A percentile compares a stretch with the other conserved stretches of the same genome.
These are phyloP conservation scores for Zymoseptoria tritici DNA, from an alignment of 2,329 filamentous ascomycete species.

Conservation along the genomic window DNA sequence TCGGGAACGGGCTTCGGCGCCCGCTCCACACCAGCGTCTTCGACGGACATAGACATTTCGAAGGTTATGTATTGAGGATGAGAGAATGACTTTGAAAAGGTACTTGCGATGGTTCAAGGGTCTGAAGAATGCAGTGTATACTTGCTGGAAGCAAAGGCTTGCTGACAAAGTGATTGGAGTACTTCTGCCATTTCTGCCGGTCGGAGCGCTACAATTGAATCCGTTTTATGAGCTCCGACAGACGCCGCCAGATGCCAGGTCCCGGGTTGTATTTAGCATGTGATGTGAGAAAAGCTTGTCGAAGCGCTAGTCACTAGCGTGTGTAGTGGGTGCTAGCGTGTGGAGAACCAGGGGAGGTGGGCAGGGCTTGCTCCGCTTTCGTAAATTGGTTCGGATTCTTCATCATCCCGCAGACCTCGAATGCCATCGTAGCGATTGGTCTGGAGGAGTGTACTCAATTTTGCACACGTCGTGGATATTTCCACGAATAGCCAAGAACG, in stretches of 20 bases:
- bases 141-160: background rate
- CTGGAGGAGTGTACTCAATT: too few relatives aligned
- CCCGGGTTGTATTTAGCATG: background rate
- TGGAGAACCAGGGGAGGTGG: too few relatives aligned
- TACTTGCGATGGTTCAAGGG: background rate
- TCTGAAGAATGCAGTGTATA: background rate
- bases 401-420: background rate
- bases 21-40: slow-evolving; percentile 20
- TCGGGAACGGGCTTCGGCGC: slow-evolving; percentile 22
- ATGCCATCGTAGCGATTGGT: background rate
- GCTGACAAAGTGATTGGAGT: background rate
- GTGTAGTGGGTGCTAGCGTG: background rate
- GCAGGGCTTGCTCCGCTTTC: background rate
- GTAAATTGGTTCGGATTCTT: background rate
- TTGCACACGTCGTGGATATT: too few relatives aligned
- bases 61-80: background rate
- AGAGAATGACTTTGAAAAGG: background rate
- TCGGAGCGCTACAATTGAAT: background rate
- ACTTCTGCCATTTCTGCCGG: background rate
- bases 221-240: too few relatives aligned
- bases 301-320: background rate
- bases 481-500: too few relatives aligned
- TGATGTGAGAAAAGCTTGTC: background rate
- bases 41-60: slow-evolving; percentile 29
- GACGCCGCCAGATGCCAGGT: background rate